Conservation (phyloP, 352 stramenopile genomes). For the Phytopythium litorale region DNA sequence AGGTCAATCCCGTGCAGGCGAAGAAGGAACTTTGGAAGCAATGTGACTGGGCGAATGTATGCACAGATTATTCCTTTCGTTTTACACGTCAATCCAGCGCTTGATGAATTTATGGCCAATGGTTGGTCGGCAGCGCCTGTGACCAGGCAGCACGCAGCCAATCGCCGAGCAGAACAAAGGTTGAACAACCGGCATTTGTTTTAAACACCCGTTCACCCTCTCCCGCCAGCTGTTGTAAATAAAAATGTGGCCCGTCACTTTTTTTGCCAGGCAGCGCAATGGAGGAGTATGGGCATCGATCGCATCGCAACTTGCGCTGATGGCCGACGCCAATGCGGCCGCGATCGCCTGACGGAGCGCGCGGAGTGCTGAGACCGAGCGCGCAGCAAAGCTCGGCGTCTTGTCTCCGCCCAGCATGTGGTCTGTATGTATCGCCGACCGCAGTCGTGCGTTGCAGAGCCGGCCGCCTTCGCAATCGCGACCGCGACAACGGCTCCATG, state of each 20-base stretch:
- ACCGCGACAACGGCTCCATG: no score
- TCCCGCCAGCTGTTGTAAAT: background rate
- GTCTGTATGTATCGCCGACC: background rate
- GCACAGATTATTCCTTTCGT: no score
- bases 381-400: no score
- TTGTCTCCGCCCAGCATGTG: background rate
- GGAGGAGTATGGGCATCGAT: no score
- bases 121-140: conserved; percentile 7
- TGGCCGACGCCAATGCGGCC: no score
- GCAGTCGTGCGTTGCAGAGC: background rate
- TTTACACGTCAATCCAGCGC: background rate
- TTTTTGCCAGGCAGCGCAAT: background rate
- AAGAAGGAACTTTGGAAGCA: no score
- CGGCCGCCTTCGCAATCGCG: no score
- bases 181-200: conserved; percentile 17
- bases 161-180: conserved; percentile 1
- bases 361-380: background rate
- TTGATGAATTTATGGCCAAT: conserved; percentile 15
- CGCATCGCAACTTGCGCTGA: no score
- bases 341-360: background rate
- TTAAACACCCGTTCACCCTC: no score
- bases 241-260: background rate
- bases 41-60: no score
- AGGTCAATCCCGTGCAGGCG: no score
- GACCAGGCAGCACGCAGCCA: conserved; percentile 22